Percentiles rank a stretch among this genome's conserved stretches.
These are phyloP conservation scores for Ustilago xerochloae DNA, from an alignment of 1,284 basidiomycete genomes.

Conservation along the genomic window DNA sequence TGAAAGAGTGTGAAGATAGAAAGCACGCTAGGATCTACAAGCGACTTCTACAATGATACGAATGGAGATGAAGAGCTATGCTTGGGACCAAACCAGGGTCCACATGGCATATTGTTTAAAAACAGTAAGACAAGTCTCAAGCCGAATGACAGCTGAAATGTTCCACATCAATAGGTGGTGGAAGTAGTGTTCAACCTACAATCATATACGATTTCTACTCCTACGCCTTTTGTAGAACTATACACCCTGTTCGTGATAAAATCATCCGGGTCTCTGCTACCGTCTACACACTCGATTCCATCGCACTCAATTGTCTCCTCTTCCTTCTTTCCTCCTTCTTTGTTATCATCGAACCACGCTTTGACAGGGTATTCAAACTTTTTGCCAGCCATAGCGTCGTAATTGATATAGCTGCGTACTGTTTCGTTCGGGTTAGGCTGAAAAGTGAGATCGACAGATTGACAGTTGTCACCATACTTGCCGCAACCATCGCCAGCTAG, in stretches of 20 bases:
- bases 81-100: too few relatives aligned
- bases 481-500: slow-evolving; percentile 35
- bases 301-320: slow-evolving; percentile 19
- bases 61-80: too few relatives aligned
- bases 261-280: slow-evolving; percentile 34
- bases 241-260: slow-evolving; percentile 29
- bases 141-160: too few relatives aligned
- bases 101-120: too few relatives aligned
- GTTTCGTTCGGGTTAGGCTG: slow-evolving; percentile 29
- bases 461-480: slow-evolving; percentile 32
- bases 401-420: slow-evolving; percentile 30
- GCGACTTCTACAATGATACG: too few relatives aligned
- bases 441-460: slow-evolving; percentile 37
- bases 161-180: slow-evolving; percentile 1
- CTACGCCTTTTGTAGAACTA: slow-evolving; percentile 28
- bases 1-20: too few relatives aligned
- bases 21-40: too few relatives aligned
- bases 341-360: slow-evolving; percentile 36
- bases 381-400: slow-evolving; percentile 26
- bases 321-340: slow-evolving; percentile 5
- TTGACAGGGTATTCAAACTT: slow-evolving; percentile 36
- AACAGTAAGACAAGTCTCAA: background rate
- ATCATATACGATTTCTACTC: slow-evolving; percentile 35
- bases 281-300: slow-evolving; percentile 21
- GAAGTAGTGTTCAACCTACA: slow-evolving; percentile 29